These are phyloP conservation scores for Seiridium cupressi DNA, from an alignment of 2,329 filamentous ascomycete genomes.

Conservation along the genomic window DNA sequence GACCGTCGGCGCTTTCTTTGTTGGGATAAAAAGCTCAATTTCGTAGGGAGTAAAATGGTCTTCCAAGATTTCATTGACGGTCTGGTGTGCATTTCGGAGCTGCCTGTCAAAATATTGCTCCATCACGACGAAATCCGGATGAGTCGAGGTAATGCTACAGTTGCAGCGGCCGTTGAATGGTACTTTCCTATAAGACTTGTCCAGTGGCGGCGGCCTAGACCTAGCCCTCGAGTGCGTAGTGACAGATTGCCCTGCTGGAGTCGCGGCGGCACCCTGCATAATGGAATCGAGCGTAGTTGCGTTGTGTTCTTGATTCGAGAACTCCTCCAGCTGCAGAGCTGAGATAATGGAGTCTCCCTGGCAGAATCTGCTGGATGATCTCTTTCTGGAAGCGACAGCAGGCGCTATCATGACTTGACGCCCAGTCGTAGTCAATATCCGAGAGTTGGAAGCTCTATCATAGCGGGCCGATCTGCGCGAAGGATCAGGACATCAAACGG, in stretches of 20 bases:
- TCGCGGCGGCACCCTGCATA: no score
- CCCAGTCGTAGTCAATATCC: background rate
- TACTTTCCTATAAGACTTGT: conserved; percentile 12
- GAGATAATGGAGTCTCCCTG: background rate
- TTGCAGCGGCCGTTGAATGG: conserved; percentile 19
- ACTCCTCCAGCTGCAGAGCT: no score
- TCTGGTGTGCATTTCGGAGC: conserved; percentile 17
- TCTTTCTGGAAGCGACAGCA: conserved; percentile 5
- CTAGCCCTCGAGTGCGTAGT: no score
- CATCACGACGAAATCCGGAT: conserved; percentile 18
- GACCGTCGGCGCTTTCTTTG: conserved; percentile 22
- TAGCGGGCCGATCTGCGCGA: background rate
- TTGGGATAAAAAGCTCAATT: conserved; percentile 27
- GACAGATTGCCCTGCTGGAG: no score
- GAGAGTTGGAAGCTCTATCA: background rate
- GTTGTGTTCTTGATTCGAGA: no score
- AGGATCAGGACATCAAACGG: background rate
- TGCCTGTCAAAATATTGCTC: conserved; percentile 25
- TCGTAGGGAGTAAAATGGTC: conserved; percentile 33
- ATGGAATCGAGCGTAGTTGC: no score
- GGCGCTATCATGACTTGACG: background rate
- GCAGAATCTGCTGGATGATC: background rate
- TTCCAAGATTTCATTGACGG: conserved; percentile 30
- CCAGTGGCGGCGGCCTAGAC: background rate
- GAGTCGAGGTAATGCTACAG: conserved; percentile 13